Base-by-base conservation (phyloP, 305 asterid species). In the Fraxinus angustifolia region DNA sequence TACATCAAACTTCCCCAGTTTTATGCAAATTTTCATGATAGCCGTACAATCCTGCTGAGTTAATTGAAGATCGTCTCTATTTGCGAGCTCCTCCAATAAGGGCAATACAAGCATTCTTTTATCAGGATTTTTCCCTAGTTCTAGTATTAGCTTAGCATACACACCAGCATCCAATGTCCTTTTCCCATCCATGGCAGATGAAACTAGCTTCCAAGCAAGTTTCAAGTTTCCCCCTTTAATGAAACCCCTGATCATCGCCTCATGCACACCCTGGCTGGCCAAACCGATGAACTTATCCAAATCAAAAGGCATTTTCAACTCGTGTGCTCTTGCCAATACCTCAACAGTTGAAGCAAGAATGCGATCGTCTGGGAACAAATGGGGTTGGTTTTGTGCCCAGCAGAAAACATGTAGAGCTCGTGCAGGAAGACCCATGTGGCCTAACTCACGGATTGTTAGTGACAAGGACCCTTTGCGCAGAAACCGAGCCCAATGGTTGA, bases 381-480 rank as follows among this genome's bases (percentile, higher is more conserved):
- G 93, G 7, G 92, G 90, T 78, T 95, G 97, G 75, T 79, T 90
- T 58, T 95, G 91, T 56, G 87, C 94, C 99, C 99, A 95, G 73
- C 92, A 84, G 82, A 91, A 91, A 28, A 94, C 96, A 53, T 91
- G 92, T 3, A 94, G 84, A 40, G 97, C 98, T 42, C 93, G 86
- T 26, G 83, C 89, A 2, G 99, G 94, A 48, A 87, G 91, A 0
- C 91, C 95, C 97, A 96, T 90, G 75, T 94, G 97, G 31, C 99
- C 98, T 84, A 96, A 80, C 85, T 96, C 99, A 4, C 96, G 87
- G 82, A 96, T 79, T 6, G 97, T 94, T 68, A 96, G 73, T 0
- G 98, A 96, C 70, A 96, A 82, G 0, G 99, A 92, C 67, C 99
- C 99, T 84, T 94, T 96, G 5, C 96, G 90, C 1, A 96, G 93